phyloP scores from a whole-genome alignment of 2,329 filamentous ascomycete species.

The Clarireedia monteithiana region DNA sequence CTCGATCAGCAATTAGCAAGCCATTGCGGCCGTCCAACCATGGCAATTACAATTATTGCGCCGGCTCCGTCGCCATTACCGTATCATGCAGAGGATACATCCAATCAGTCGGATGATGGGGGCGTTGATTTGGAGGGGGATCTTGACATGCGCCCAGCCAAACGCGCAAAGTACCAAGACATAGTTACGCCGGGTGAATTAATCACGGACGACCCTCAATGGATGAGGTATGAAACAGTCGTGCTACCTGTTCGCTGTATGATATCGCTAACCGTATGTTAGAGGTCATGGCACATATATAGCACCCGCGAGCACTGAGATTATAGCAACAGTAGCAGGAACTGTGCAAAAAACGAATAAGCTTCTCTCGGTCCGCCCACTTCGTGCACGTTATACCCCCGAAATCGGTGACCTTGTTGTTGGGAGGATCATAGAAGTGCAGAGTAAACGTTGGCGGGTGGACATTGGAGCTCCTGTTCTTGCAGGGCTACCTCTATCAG shows the following conservation, averaged over 20 bases:
- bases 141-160: constrained; percentile 37
- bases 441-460: constrained; percentile 87
- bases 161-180: constrained; percentile 34
- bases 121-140: constrained; percentile 28
- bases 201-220: constrained; percentile 88
- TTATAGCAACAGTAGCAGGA: constrained; percentile 85
- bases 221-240: constrained; percentile 61
- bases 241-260: neutral
- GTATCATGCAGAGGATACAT: constrained; percentile 11
- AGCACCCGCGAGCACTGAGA: constrained; percentile 53
- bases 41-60: constrained; percentile 30
- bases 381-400: constrained; percentile 87
- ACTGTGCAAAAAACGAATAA: constrained; percentile 93
- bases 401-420: constrained; percentile 96
- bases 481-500: constrained; percentile 74
- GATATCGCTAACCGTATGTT: constrained; percentile 17
- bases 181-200: constrained; percentile 85
- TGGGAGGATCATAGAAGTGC: constrained; percentile 90
- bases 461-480: constrained; percentile 86
- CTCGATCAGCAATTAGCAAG: neutral
- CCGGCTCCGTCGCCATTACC: constrained; percentile 23
- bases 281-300: constrained; percentile 92
- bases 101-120: constrained; percentile 24
- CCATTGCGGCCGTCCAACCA: constrained; percentile 10
- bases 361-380: constrained; percentile 80